Percentiles rank a stretch among this genome's conserved stretches.
These are phyloP conservation scores for Microsporum canis DNA, from an alignment of 2,329 filamentous ascomycete genomes.

Conservation along the genomic window DNA sequence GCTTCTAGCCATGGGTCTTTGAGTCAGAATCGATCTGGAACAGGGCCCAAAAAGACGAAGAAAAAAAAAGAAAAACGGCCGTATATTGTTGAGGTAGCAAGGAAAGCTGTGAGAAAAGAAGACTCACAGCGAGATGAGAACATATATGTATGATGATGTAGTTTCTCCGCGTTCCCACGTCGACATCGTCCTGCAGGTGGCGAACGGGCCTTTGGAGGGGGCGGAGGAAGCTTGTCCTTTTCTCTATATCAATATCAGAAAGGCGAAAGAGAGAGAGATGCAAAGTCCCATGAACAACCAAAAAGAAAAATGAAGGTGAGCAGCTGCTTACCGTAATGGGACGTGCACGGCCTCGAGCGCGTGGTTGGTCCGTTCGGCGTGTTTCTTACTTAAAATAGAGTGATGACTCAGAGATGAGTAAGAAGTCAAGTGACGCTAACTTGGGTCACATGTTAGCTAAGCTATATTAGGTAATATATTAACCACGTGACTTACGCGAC, in stretches of 20 bases:
- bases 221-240: background rate
- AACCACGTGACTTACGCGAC: background rate
- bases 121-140: background rate
- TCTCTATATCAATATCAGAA: background rate
- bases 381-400: background rate
- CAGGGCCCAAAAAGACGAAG: background rate
- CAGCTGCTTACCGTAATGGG: slow-evolving; percentile 10
- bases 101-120: background rate
- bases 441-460: too few species aligned
- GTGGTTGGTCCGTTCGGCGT: slow-evolving; percentile 10
- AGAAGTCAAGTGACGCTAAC: background rate
- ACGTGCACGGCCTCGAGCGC: slow-evolving; percentile 10
- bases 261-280: background rate
- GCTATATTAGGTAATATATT: background rate
- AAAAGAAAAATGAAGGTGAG: background rate
- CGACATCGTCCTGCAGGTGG: background rate
- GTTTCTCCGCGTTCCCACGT: background rate
- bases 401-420: background rate
- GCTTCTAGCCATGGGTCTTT: slow-evolving; percentile 20
- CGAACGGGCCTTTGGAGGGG: background rate
- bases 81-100: background rate
- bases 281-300: background rate
- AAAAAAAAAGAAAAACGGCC: background rate
- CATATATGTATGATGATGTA: background rate
- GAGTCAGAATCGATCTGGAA: slow-evolving; percentile 23